Base-by-base conservation (phyloP, 1,284 basidiomycete species). In the Pseudozyma sp. region DNA sequence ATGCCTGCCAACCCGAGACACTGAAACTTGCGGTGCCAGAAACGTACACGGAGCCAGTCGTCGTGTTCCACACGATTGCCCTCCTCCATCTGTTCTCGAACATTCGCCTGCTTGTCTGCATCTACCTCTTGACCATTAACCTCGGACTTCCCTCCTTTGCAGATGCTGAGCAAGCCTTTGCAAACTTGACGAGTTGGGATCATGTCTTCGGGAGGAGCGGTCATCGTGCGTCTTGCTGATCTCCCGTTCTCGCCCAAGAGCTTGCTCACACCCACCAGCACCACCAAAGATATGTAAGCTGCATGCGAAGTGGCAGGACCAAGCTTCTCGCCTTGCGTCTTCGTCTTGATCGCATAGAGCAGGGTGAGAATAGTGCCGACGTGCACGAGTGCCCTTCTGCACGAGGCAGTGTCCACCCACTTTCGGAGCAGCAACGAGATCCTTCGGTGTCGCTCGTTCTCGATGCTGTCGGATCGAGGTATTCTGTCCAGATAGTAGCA, bases 11-110 rank as follows among this genome's bases (percentile, higher is more conserved):
- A 61, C 2, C 68, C 68, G 6, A 70, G 45, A 18, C 31, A 55
- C 25, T 65, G 62, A 40, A 65, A 70, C 48, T 51, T 65, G 50
- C 68, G 62, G 52, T 70, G 68, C 68, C 68, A 70, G 36, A 61
- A 70, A 11, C 54, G 53, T 7, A 70, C 59, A 2, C 51, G 51
- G 0, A 70, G 45, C 68, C 68, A 70, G 1, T 64, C 58, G n/a
- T 52, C 36, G 39, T 25, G 14, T 36, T 36, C 45, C 19, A 5
- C 50, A 1, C 11, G 11, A 3, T 36, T 36, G 34, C 31, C 16
- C 7, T 47, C 50, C 9, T 31, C 44, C 14, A 6, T 6, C 14
- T 52, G 1, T 39, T 21, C 38, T 18, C 48, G 21, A 14, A 14
- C 14, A 36, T 48, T 21, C 16, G 13, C 45, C 21, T 57, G n/a